A percentile compares a stretch with the other conserved stretches of the same genome.
Evolutionary conservation across 1,139 yeast species (phyloP).

Genomic region (Protomyces gravidus): DNA sequence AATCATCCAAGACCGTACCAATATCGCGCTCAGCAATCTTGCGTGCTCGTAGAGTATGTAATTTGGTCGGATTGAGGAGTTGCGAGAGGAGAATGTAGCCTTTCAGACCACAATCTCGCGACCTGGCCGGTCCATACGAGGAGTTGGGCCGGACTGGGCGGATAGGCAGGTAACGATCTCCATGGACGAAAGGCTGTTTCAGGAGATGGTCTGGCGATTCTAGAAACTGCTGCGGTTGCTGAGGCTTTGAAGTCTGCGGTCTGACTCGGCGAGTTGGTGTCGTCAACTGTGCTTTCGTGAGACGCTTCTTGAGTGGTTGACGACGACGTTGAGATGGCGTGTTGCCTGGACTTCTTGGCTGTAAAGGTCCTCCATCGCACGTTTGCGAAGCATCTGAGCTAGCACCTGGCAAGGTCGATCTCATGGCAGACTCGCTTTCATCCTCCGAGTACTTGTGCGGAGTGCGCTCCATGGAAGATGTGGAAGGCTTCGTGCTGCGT

Average conservation of each 20-base stretch:
- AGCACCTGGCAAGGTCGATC: not conserved
- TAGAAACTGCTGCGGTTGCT: not conserved
- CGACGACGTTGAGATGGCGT: not conserved
- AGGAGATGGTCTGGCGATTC: not conserved
- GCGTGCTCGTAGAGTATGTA: not conserved
- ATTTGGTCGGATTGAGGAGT: not conserved
- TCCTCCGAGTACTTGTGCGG: constrained; percentile 1
- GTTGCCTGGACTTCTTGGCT: not conserved
- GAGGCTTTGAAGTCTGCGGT: not conserved
- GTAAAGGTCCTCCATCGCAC: not conserved
- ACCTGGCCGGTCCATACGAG: not conserved
- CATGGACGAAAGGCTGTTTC: not conserved
- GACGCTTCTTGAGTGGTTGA: not conserved
- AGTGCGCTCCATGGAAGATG: not conserved
- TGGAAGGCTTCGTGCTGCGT: not conserved
- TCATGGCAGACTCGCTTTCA: not conserved
- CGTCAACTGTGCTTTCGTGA: not conserved
- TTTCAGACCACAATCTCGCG: not conserved
- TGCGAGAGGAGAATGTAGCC: not conserved
- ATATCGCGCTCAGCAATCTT: not conserved
- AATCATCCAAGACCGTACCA: not conserved
- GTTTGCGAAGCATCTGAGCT: not conserved
- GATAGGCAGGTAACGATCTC: not conserved
- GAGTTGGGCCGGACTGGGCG: not conserved
- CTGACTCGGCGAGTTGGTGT: not conserved